These are phyloP conservation scores for Arthrobotrys entomopaga DNA, from an alignment of 2,329 filamentous ascomycete genomes.

Conservation along the genomic window DNA sequence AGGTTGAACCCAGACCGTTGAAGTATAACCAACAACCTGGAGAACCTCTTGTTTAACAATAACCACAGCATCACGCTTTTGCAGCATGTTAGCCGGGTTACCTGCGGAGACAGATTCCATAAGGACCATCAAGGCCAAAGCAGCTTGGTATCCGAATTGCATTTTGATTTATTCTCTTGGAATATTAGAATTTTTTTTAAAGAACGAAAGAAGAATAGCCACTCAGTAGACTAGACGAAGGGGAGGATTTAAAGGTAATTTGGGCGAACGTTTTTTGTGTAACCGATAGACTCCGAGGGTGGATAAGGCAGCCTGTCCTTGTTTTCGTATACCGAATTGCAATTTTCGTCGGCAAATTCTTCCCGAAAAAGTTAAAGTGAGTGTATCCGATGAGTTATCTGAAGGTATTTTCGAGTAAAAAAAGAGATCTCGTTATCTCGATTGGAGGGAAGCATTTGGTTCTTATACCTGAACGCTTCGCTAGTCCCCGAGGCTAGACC, in stretches of 20 bases:
- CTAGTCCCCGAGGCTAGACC: conserved; percentile 31
- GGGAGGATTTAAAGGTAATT: background rate
- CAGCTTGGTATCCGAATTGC: conserved; percentile 40
- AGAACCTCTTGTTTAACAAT: conserved; percentile 51
- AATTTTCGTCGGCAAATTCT: conserved; percentile 33
- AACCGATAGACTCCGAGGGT: conserved; percentile 17
- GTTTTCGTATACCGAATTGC: conserved; percentile 22
- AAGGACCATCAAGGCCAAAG: conserved; percentile 37
- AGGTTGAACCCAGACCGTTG: conserved; percentile 51
- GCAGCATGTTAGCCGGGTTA: conserved; percentile 25
- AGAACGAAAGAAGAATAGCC: conserved; percentile 6
- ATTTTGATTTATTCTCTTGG: conserved; percentile 23
- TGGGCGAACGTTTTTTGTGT: conserved; percentile 33
- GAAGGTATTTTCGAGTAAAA: conserved; percentile 25
- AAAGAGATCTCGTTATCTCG: conserved; percentile 15
- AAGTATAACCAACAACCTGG: conserved; percentile 50
- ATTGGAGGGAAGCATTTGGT: conserved; percentile 11
- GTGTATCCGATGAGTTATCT: conserved; percentile 33
- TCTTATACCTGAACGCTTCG: conserved; percentile 32
- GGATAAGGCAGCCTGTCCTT: conserved; percentile 41
- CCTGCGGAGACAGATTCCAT: conserved; percentile 39
- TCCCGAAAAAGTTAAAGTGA: conserved; percentile 35
- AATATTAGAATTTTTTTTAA: conserved; percentile 1
- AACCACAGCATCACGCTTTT: conserved; percentile 51
- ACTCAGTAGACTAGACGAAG: background rate